A percentile compares a stretch with the other conserved stretches of the same genome.
Evolutionary conservation across 1,284 basidiomycete species (phyloP).

Genomic region (Cryptococcus sp.): DNA sequence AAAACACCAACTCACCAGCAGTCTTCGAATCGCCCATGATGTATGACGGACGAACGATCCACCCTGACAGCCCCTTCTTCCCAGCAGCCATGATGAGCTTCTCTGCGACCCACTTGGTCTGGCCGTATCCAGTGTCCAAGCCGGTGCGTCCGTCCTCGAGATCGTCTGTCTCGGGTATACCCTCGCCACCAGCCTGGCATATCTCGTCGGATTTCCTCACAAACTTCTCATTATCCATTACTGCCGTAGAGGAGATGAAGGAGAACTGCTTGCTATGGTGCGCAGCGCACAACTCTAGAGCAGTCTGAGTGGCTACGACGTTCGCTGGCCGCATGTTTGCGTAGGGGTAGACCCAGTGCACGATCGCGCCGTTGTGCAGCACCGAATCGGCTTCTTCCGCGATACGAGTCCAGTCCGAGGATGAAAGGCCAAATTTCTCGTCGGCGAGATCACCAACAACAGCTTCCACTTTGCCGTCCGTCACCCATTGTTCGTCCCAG

Average conservation of each 20-base stretch:
- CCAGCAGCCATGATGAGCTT: conserved; percentile 91
- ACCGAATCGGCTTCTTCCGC: conserved; percentile 78
- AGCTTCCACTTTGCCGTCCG: conserved; percentile 70
- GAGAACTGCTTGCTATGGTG: conserved; percentile 79
- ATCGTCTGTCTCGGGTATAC: conserved; percentile 85
- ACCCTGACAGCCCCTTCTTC: conserved; percentile 78
- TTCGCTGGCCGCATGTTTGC: conserved; percentile 89
- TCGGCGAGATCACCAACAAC: conserved; percentile 85
- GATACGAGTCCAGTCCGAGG: conserved; percentile 68
- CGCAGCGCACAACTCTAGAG: conserved; percentile 73
- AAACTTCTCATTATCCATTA: conserved; percentile 88
- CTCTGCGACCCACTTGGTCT: conserved; percentile 98
- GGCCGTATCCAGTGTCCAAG: conserved; percentile 91
- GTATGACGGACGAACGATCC: conserved; percentile 92
- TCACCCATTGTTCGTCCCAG: conserved; percentile 89
- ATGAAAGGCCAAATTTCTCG: conserved; percentile 73
- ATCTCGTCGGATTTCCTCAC: conserved; percentile 79
- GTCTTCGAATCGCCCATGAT: conserved; percentile 88
- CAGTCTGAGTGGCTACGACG: conserved; percentile 83
- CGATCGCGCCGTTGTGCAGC: conserved; percentile 94
- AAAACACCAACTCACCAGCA: conserved; percentile 63
- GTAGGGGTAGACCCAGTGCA: conserved; percentile 99
- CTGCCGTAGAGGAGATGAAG: conserved; percentile 85
- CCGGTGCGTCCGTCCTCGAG: conserved; percentile 79
- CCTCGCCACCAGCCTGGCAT: conserved; percentile 59